Evolutionary conservation across 148 eudicot genomes (phyloP).

Genomic region (Persicaria maculosa): DNA sequence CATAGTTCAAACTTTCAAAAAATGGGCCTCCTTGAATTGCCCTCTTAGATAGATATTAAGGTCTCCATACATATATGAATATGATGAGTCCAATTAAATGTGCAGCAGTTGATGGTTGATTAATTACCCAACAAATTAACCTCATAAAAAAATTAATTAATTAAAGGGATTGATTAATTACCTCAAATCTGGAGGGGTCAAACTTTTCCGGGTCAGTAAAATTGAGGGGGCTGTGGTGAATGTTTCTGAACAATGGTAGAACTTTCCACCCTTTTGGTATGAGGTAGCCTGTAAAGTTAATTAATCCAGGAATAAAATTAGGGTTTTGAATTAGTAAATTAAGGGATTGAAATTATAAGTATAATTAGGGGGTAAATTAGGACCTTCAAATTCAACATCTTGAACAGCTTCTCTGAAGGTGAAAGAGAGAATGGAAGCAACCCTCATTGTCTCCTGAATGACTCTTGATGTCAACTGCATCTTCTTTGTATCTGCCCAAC

Average conservation of each 20-base stretch:
- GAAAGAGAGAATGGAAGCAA: slow-evolving; percentile 85
- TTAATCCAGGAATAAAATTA: background rate
- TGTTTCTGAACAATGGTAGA: slow-evolving; percentile 61
- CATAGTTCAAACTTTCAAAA: background rate
- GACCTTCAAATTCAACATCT: slow-evolving; percentile 89
- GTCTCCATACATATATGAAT: no score
- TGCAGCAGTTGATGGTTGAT: no score
- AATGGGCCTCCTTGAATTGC: no score
- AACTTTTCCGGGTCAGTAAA: slow-evolving; percentile 60
- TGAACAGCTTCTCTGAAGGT: slow-evolving; percentile 98
- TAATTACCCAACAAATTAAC: background rate
- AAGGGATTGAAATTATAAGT: background rate
- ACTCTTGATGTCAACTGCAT: slow-evolving; percentile 79
- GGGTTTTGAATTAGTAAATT: background rate
- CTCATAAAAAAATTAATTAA: background rate
- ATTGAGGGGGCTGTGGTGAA: slow-evolving; percentile 62
- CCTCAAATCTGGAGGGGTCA: slow-evolving; percentile 84
- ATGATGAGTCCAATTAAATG: no score
- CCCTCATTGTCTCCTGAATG: slow-evolving; percentile 81
- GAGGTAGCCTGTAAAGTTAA: slow-evolving; percentile 39
- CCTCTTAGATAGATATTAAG: no score
- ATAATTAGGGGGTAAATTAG: background rate
- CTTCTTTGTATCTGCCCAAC: slow-evolving; percentile 61
- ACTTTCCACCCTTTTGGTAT: slow-evolving; percentile 85
- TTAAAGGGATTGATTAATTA: slow-evolving; percentile 14